Evolutionary conservation across 768 basidiomycete species (phyloP).

Genomic region (Pleurotus platypus): DNA sequence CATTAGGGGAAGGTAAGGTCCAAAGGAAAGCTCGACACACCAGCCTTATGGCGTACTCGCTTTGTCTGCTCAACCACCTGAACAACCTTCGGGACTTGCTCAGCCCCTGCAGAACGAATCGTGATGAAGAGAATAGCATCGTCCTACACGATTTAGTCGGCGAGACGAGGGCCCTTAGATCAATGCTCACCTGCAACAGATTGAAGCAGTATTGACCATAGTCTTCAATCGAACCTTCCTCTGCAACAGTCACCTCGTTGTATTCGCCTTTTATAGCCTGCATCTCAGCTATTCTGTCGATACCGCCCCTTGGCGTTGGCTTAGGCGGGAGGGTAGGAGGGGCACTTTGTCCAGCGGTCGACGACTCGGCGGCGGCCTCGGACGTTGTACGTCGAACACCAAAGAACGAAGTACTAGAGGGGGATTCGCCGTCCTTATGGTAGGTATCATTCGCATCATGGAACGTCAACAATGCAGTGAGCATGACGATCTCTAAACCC

Average conservation of each 20-base stretch:
- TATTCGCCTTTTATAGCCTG: slow-evolving; percentile 65
- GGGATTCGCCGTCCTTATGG: slow-evolving; percentile 23
- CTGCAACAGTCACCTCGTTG: slow-evolving; percentile 70
- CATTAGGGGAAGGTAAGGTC: slow-evolving; percentile 3
- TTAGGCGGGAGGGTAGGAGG: slow-evolving; percentile 53
- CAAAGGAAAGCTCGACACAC: slow-evolving; percentile 27
- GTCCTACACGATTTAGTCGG: slow-evolving; percentile 40
- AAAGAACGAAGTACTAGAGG: slow-evolving; percentile 1
- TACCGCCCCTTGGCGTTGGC: slow-evolving; percentile 60
- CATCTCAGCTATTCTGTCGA: slow-evolving; percentile 69
- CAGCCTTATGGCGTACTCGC: slow-evolving; percentile 71
- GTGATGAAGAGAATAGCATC: slow-evolving; percentile 80
- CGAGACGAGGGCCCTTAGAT: slow-evolving; percentile 1
- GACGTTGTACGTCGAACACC: not conserved
- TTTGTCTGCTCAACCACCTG: slow-evolving; percentile 79
- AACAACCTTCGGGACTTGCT: slow-evolving; percentile 74
- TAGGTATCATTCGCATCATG: slow-evolving; percentile 63
- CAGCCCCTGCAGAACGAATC: slow-evolving; percentile 57
- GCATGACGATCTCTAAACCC: slow-evolving; percentile 78
- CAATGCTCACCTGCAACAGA: slow-evolving; percentile 51
- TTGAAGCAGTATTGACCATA: slow-evolving; percentile 67
- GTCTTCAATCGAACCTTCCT: slow-evolving; percentile 60
- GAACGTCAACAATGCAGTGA: slow-evolving; percentile 76
- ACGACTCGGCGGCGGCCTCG: slow-evolving; percentile 9
- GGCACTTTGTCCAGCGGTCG: slow-evolving; percentile 13